A percentile compares a stretch with the other conserved stretches of the same genome.
Evolutionary conservation across 108 stramenopile species (phyloP).

Genomic region (Cyclotella kingstonii): DNA sequence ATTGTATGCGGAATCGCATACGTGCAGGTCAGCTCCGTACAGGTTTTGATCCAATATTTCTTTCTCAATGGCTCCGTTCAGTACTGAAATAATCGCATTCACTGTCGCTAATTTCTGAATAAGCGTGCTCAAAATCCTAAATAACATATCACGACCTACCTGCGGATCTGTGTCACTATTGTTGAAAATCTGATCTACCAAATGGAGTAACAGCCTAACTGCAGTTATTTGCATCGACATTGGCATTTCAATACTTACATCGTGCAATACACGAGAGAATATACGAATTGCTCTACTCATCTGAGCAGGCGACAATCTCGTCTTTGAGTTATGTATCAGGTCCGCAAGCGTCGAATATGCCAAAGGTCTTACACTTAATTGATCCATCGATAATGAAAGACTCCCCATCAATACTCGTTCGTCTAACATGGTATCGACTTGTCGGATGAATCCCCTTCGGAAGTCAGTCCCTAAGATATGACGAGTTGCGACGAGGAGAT

Average conservation of each 20-base stretch:
- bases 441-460: constrained; percentile 81
- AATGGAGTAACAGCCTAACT: constrained; percentile 82
- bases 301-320: constrained; percentile 73
- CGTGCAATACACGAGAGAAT: constrained; percentile 88
- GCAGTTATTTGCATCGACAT: constrained; percentile 84
- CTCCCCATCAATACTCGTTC: constrained; percentile 77
- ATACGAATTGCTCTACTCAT: constrained; percentile 81
- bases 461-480: constrained; percentile 92
- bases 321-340: constrained; percentile 83
- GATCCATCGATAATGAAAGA: constrained; percentile 42
- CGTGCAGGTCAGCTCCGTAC: not conserved
- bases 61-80: constrained; percentile 18
- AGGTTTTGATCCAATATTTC: constrained; percentile 11
- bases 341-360: constrained; percentile 91
- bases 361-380: constrained; percentile 71
- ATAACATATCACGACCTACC: constrained; percentile 77
- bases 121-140: constrained; percentile 74
- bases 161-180: constrained; percentile 79
- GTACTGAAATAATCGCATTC: constrained; percentile 36
- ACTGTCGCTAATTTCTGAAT: constrained; percentile 84
- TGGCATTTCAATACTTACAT: constrained; percentile 69
- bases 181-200: constrained; percentile 86
- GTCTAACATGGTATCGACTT: constrained; percentile 88
- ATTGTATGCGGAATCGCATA: not conserved
- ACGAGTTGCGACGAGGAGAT: constrained; percentile 85